Evolutionary conservation across 2,329 filamentous ascomycete genomes (phyloP), one percentile per base, ranked within the genome.

Genomic region (Onygena corvina): DNA sequence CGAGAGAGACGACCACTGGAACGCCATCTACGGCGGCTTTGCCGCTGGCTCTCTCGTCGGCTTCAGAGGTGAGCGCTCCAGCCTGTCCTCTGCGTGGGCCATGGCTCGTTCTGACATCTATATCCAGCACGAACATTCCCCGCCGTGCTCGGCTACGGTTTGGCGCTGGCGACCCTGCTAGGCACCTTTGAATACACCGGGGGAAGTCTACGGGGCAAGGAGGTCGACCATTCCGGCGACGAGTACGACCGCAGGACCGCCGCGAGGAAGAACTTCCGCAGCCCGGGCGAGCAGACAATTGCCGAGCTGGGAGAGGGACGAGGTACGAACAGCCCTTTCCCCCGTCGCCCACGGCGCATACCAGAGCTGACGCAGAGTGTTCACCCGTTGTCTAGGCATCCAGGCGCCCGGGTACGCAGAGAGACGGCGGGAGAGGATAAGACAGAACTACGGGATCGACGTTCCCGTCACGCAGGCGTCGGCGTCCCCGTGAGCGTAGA

Each of bases 401-500:
- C 76, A 82, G 58, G 84, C 78, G 34, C 81, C 84, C 12, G 86
- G 86, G 47, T 94, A 92, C 64, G 83, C 86, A 59, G 86, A 94
- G 73, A 76, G 89, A 67, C 81, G 89, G 66, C 79, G 80, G 57
- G 75, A 88, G 71, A 77, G 86, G 59, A 76, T 95, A 66, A 82
- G 86, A 76, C 82, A 87, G 69, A 86, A 81, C 67, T 94, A 94
- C 62, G 87, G 88, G 52, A 79, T 93, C 61, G 87, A 94, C 57
- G 81, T 94, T 61, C 78, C 83, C 61, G 76, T 80, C 49, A 77
- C 82, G 54, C 61, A 61, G 49, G 60, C 62, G 55, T 60, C 67
- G 47, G 63, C 67, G 50, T 67, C 66, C 8, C 40, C 50, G 12
- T 46, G 33, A 27, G 27, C 6, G 4, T 11, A 11, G 42, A 30